Percentiles rank a stretch among this genome's conserved stretches.
These are phyloP conservation scores for Oidiodendron maius DNA, from an alignment of 495 filamentous ascomycete genomes.

Conservation along the genomic window DNA sequence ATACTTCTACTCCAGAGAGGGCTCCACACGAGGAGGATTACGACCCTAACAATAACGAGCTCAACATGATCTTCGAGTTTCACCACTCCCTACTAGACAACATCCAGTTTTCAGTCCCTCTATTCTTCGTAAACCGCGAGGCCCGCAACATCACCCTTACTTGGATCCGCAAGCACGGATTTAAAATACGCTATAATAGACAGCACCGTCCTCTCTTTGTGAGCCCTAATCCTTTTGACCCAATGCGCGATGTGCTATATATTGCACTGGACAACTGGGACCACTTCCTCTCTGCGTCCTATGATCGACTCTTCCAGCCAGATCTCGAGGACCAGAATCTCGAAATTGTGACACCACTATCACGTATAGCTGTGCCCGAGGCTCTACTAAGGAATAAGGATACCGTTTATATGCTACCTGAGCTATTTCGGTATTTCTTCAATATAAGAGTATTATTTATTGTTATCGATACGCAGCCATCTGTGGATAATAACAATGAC, in stretches of 20 bases:
- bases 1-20: neutral
- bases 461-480: neutral
- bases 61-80: neutral
- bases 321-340: neutral
- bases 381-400: neutral
- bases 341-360: neutral
- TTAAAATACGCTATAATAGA: no score
- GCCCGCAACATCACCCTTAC: neutral
- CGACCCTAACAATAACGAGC: neutral
- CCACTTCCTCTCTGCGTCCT: neutral
- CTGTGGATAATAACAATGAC: neutral
- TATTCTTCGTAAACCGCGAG: slow-evolving; percentile 4
- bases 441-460: neutral
- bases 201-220: neutral
- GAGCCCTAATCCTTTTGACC: neutral
- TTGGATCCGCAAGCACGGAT: neutral
- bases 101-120: neutral
- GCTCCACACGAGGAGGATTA: no score
- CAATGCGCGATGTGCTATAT: slow-evolving; percentile 1
- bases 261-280: slow-evolving; percentile 1
- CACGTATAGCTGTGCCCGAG: neutral
- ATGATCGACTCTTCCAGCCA: neutral
- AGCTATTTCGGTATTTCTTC: neutral
- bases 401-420: no score
- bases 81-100: neutral